These are phyloP conservation scores for Melaleuca alternifolia DNA, from an alignment of 345 rosid species.

Conservation along the genomic window DNA sequence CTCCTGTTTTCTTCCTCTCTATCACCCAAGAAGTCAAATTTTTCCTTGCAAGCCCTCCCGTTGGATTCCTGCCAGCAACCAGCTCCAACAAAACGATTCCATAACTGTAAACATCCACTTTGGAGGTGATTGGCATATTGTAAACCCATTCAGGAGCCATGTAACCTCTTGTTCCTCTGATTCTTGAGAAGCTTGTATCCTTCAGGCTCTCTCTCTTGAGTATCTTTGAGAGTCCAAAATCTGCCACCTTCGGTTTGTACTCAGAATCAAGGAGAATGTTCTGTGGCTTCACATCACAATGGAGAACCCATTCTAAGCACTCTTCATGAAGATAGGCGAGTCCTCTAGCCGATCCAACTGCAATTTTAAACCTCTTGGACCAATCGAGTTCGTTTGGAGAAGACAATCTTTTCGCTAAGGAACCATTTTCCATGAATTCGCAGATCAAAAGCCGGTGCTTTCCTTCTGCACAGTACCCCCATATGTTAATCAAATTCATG, in stretches of 20 bases:
- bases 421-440: conserved; percentile 6
- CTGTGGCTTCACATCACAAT: conserved; percentile 16
- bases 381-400: conserved; percentile 2
- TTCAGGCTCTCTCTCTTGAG: neutral
- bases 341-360: neutral
- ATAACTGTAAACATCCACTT: conserved; percentile 30
- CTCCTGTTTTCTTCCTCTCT: neutral
- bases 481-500: conserved; percentile 10
- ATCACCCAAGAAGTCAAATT: neutral
- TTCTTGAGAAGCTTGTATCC: neutral
- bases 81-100: conserved; percentile 19
- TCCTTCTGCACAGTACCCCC: conserved; percentile 16
- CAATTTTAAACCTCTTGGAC: conserved; percentile 6
- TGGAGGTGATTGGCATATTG: conserved; percentile 12
- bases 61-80: conserved; percentile 1
- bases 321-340: conserved; percentile 26
- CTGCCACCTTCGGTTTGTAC: conserved; percentile 11
- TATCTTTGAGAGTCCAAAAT: conserved; percentile 16
- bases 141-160: conserved; percentile 19
- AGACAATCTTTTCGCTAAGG: conserved; percentile 1
- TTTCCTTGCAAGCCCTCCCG: neutral
- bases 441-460: conserved; percentile 14
- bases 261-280: conserved; percentile 5
- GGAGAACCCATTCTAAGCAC: conserved; percentile 23
- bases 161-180: conserved; percentile 18